Base-by-base conservation (phyloP, 225 moss, liverwort and hornwort genomes). In the Lunularia cruciata region DNA sequence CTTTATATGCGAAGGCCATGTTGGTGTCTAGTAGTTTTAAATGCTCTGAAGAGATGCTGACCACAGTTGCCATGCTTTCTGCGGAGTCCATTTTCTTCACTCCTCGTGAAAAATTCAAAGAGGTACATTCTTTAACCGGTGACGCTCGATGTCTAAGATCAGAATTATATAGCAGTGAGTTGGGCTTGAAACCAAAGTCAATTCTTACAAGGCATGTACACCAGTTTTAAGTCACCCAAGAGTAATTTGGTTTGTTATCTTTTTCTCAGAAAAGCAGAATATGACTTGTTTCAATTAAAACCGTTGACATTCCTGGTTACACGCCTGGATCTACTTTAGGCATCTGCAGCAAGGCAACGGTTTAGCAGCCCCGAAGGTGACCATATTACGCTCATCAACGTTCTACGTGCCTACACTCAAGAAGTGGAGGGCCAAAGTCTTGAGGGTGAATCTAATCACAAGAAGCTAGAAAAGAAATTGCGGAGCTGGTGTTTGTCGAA, bases 21-120 rank as follows among this genome's bases (percentile, higher is more conserved):
- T 79, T 98, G 66, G 81, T 87, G 62, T 93, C 98, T 25, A 81
- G 83, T 58, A 84, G 77, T 48, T 88, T 91, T 75, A 84, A 84
- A 39, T 98, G 98, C 81, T 88, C 89, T n/a, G 90, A 91, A 72
- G 98, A 98, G 78, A 98, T 98, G 93, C 80, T 98, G 73, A 92
- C 88, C 42, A 85, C 89, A 49, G 89, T 98, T 38, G 86, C 93
- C 48, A 91, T 98, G 91, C 83, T 98, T 54, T 98, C 98, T 37
- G 93, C 91, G 28, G 98, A 98, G 73, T 93, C 91, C 15, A 84
- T 98, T 16, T 91, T 98, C 75, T 91, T 83, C 58, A 87, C 88
- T 28, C 98, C 98, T 9, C 86, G 91, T 26, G 91, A 93, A 69
- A 98, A 93, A 83, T 71, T 91, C 42, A 89, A 91, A 64, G 93